Base-by-base conservation (phyloP, 805 yeast species). In the Ogataea naganishii region DNA sequence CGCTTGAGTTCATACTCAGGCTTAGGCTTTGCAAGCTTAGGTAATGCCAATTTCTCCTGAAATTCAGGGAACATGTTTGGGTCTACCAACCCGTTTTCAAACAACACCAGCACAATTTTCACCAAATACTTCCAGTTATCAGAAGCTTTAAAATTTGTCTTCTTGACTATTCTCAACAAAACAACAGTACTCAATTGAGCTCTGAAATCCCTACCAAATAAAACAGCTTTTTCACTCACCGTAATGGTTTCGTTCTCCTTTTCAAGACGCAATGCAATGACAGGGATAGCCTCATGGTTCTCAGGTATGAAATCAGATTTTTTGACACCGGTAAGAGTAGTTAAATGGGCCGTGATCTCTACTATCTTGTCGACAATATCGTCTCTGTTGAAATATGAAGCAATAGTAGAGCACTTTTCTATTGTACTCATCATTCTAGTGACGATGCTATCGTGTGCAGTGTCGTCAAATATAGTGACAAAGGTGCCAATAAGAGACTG, bases 121-220 rank as follows among this genome's bases (percentile, higher is more conserved):
- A 81, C 45, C 4, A 85, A 57, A 14, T 68, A 58, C 7, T 53
- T 48, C 95, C 95, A 86, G 8, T 58, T 47, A 14, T 49, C 35
- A 4, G 77, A 54, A 5, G 75, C 66, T 22, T 56, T 53, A 30
- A 69, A 63, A 15, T 64, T 63, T 18, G 74, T 75, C 40, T 74
- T 71, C 39, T 74, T 72, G 18, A 83, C 56, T 19, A 89, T 71
- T 38, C 94, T 66, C 62, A 89, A 86, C 28, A 89, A 61, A 1
- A 89, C 89, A 29, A 88, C 86, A 2, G 86, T 69, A 9, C 96
- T 80, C 37, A 89, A 60, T 49, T 94, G 98, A 0, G 95, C 95
- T 46, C 88, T 85, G 58, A 84, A 83, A 47, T 86, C 92, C 27
- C 80, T 67, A 6, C 98, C 99, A 49, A 92, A 78, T 51, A 78